Evolutionary conservation across 2,329 filamentous ascomycete species (phyloP).

Genomic region (Cercospora sp.): DNA sequence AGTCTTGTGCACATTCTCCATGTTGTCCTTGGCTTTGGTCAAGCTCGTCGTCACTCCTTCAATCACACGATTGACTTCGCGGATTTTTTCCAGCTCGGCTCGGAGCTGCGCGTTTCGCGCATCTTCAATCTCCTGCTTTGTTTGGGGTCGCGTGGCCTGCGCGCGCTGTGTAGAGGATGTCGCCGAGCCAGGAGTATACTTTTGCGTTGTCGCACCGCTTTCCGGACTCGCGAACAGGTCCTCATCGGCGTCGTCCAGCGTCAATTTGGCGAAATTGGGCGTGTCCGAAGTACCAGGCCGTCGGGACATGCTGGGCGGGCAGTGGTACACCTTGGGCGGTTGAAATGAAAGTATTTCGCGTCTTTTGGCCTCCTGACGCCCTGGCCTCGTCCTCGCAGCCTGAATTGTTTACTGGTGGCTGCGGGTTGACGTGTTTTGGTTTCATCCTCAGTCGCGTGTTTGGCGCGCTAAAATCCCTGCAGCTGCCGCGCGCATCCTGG

Average conservation of each 20-base stretch:
- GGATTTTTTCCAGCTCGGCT: slow-evolving; percentile 78
- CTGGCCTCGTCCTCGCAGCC: slow-evolving; percentile 23
- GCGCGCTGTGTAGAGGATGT: slow-evolving; percentile 44
- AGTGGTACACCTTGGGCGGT: neutral
- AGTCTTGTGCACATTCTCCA: slow-evolving; percentile 81
- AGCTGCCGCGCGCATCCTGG: neutral
- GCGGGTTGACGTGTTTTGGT: slow-evolving; percentile 14
- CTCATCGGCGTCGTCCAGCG: slow-evolving; percentile 56
- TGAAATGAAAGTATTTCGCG: slow-evolving; percentile 22
- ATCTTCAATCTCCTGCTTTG: slow-evolving; percentile 53
- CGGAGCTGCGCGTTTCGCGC: slow-evolving; percentile 72
- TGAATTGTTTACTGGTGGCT: neutral
- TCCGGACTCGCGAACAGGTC: slow-evolving; percentile 60
- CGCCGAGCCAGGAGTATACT: slow-evolving; percentile 35
- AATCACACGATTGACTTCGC: slow-evolving; percentile 83
- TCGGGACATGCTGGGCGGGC: slow-evolving; percentile 33
- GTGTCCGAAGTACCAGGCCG: slow-evolving; percentile 25
- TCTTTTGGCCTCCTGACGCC: slow-evolving; percentile 17
- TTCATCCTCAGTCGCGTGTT: slow-evolving; percentile 4
- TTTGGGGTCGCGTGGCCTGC: slow-evolving; percentile 40
- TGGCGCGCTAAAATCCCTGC: slow-evolving; percentile 2
- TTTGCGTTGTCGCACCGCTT: slow-evolving; percentile 41
- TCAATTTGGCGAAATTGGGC: slow-evolving; percentile 38
- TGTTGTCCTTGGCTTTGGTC: slow-evolving; percentile 72
- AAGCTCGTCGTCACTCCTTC: slow-evolving; percentile 74